Evolutionary conservation across 306 rosid genomes (phyloP).

Genomic region (Dryas drummondii): DNA sequence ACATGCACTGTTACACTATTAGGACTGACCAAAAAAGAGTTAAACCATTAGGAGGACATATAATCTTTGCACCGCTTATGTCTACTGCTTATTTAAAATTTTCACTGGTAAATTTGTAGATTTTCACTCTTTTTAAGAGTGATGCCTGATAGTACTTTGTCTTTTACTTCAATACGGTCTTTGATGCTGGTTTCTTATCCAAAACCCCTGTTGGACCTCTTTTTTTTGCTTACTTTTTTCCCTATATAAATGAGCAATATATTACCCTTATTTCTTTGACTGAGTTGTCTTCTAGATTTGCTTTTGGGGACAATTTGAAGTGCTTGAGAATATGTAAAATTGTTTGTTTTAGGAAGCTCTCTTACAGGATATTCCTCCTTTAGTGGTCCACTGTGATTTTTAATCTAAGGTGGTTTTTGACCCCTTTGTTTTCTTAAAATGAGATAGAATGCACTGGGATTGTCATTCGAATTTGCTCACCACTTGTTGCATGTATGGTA

Average conservation of each 20-base stretch:
- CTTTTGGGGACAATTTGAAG: neutral
- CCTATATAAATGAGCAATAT: neutral
- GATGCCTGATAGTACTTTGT: neutral
- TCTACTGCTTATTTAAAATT: neutral
- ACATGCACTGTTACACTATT: neutral
- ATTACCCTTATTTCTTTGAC: neutral
- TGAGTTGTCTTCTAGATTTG: neutral
- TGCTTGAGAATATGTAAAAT: neutral
- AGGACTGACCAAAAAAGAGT: neutral
- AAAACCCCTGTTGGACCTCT: neutral
- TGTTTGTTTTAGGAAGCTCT: neutral
- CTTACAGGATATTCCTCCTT: neutral
- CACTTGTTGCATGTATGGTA: neutral
- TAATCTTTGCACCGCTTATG: neutral
- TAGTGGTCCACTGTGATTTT: neutral
- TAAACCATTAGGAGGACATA: neutral
- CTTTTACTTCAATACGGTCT: neutral
- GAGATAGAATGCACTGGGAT: neutral
- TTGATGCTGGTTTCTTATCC: neutral
- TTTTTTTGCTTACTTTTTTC: neutral
- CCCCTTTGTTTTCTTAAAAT: neutral
- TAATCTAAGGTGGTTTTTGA: neutral
- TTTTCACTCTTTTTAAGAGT: neutral
- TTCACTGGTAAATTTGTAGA: neutral
- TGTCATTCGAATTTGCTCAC: neutral